A percentile compares a stretch with the other conserved stretches of the same genome.
These are phyloP conservation scores for Beauveria asiatica DNA, from an alignment of 2,329 filamentous ascomycete species.

Conservation along the genomic window DNA sequence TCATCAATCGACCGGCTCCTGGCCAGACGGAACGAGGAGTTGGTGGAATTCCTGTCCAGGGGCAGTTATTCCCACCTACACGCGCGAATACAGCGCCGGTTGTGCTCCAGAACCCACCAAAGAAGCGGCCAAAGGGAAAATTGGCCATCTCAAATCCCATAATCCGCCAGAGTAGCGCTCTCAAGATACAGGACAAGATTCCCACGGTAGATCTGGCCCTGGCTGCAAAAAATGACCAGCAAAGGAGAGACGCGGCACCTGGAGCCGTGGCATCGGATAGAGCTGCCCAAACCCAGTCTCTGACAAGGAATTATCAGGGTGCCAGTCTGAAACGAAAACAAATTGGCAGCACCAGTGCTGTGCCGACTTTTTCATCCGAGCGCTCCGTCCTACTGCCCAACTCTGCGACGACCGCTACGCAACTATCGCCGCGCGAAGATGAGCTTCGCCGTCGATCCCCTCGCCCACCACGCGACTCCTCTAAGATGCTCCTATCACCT, in stretches of 20 bases:
- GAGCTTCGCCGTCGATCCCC: slow-evolving; percentile 45
- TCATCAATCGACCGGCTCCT: slow-evolving; percentile 29
- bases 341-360: slow-evolving; percentile 15
- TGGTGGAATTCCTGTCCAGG: slow-evolving; percentile 31
- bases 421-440: slow-evolving; percentile 43
- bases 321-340: slow-evolving; percentile 29
- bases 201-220: slow-evolving; percentile 41
- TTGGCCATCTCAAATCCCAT: slow-evolving; percentile 43
- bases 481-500: background rate
- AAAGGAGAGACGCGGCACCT: slow-evolving; percentile 19
- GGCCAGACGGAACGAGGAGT: slow-evolving; percentile 28
- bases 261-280: background rate
- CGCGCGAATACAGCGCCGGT: slow-evolving; percentile 21
- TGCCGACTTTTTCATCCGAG: background rate
- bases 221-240: slow-evolving; percentile 37
- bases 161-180: slow-evolving; percentile 24
- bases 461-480: slow-evolving; percentile 21
- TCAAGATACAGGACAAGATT: slow-evolving; percentile 36
- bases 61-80: slow-evolving; percentile 34
- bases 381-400: background rate
- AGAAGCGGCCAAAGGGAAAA: slow-evolving; percentile 27
- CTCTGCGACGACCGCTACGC: slow-evolving; percentile 36
- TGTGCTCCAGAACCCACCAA: slow-evolving; percentile 16
- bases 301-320: background rate
- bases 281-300: background rate